Evolutionary conservation across 2,329 filamentous ascomycete genomes (phyloP).

Genomic region (Monilinia laxa): DNA sequence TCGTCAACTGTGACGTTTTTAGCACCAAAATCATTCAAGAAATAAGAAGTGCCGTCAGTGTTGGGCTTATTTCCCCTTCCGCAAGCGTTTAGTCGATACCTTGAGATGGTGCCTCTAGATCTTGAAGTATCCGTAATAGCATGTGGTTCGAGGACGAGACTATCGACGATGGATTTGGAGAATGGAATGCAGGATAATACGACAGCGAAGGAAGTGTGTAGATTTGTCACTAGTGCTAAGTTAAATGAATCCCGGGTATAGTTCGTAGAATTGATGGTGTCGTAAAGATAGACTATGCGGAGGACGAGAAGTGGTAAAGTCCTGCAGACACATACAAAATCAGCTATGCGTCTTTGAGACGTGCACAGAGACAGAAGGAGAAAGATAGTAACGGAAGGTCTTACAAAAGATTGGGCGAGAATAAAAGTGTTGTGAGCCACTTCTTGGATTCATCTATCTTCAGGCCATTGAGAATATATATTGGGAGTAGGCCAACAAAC

Average conservation of each 20-base stretch:
- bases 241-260: conserved; percentile 19
- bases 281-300: too few relatives aligned
- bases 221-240: not conserved
- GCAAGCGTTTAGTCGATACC: not conserved
- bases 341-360: too few relatives aligned
- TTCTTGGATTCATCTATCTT: too few relatives aligned
- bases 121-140: not conserved
- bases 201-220: conserved; percentile 15
- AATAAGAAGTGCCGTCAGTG: not conserved
- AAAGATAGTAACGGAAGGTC: too few relatives aligned
- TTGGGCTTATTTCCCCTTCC: not conserved
- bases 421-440: too few relatives aligned
- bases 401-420: too few relatives aligned
- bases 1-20: not conserved
- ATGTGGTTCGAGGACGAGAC: conserved; percentile 5
- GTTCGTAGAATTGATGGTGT: not conserved
- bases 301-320: too few relatives aligned
- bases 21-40: not conserved
- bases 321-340: too few relatives aligned
- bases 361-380: too few relatives aligned
- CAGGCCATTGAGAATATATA: too few relatives aligned
- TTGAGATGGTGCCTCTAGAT: not conserved
- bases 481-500: too few relatives aligned
- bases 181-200: conserved; percentile 23
- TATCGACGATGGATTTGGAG: conserved; percentile 21